Conservation (phyloP, 805 yeast genomes). For the Groenewaldozyma salmanticensis region DNA sequence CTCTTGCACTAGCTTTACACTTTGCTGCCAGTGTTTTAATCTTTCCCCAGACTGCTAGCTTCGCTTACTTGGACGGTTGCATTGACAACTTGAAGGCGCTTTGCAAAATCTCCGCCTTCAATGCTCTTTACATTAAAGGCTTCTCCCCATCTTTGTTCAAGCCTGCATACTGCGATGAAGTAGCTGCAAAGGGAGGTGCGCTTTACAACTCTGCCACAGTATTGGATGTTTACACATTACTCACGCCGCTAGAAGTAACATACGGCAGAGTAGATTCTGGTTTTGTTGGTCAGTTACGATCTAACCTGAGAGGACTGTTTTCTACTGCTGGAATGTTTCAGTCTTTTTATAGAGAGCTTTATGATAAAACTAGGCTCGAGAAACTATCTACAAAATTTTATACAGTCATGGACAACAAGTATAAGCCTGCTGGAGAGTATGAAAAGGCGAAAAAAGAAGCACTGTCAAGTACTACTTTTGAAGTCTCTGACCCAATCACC, state of each 20-base stretch:
- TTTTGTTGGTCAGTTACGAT: constrained; percentile 19
- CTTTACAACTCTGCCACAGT: constrained; percentile 16
- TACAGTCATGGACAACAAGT: constrained; percentile 6
- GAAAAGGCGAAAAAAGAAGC: constrained; percentile 5
- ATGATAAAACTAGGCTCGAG: no score
- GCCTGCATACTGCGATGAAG: constrained; percentile 9
- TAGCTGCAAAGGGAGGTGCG: constrained; percentile 8
- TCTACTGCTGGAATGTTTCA: constrained; percentile 17
- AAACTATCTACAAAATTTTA: constrained; percentile 5
- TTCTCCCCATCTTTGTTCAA: constrained; percentile 6
- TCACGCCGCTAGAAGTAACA: constrained; percentile 20
- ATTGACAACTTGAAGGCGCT: constrained; percentile 13
- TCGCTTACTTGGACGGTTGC: constrained; percentile 14
- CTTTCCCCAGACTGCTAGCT: constrained; percentile 23
- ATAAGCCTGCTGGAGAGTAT: constrained; percentile 11
- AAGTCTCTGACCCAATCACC: neutral
- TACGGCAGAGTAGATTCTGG: constrained; percentile 19
- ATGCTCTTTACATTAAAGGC: constrained; percentile 1
- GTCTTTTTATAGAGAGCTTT: no score
- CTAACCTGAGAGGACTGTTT: constrained; percentile 16
- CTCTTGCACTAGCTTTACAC: constrained; percentile 16
- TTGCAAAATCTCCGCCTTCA: constrained; percentile 4
- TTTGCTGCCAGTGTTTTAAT: constrained; percentile 17
- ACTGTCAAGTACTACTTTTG: constrained; percentile 6
- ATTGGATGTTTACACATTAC: constrained; percentile 9